Evolutionary conservation across 1,139 yeast genomes (phyloP).

Genomic region (Debaryomyces fabryi): DNA sequence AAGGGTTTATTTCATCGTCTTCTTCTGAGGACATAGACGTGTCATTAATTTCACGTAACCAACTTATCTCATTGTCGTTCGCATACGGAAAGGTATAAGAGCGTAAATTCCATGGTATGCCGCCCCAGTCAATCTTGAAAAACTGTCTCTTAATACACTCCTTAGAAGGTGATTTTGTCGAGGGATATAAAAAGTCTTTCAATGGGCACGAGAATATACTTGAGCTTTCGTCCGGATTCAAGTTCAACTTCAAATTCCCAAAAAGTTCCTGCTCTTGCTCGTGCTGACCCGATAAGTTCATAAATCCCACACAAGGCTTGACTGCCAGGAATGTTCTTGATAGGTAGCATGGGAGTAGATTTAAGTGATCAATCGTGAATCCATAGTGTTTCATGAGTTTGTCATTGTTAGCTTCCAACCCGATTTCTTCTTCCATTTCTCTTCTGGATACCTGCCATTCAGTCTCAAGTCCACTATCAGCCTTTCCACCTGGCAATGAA

Average conservation of each 20-base stretch:
- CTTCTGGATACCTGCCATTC: slow-evolving; percentile 77
- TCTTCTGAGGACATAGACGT: slow-evolving; percentile 58
- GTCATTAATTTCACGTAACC: slow-evolving; percentile 65
- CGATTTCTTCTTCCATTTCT: slow-evolving; percentile 87
- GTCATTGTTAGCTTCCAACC: slow-evolving; percentile 57
- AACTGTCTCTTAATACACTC: slow-evolving; percentile 51
- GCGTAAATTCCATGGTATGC: slow-evolving; percentile 64
- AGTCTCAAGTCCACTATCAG: slow-evolving; percentile 64
- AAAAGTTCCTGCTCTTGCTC: slow-evolving; percentile 24
- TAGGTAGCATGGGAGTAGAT: slow-evolving; percentile 70
- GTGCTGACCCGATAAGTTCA: slow-evolving; percentile 30
- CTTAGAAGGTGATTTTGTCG: slow-evolving; percentile 27
- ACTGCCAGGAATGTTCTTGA: slow-evolving; percentile 83
- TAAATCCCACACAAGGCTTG: slow-evolving; percentile 75
- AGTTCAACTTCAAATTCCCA: slow-evolving; percentile 37
- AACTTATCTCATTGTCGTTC: slow-evolving; percentile 56
- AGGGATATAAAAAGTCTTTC: slow-evolving; percentile 57
- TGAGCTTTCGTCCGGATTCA: slow-evolving; percentile 76
- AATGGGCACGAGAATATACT: slow-evolving; percentile 71
- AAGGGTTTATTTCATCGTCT: slow-evolving; percentile 23
- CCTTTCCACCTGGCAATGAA: slow-evolving; percentile 88
- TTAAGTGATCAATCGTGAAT: slow-evolving; percentile 57
- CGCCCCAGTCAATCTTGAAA: slow-evolving; percentile 63
- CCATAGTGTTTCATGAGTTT: slow-evolving; percentile 49
- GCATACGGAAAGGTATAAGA: slow-evolving; percentile 62